Percentiles rank a stretch among this genome's conserved stretches.
These are phyloP conservation scores for Hordeum vulgare DNA, from an alignment of 176 grass and related monocot species.

Conservation along the genomic window MorexV3_pseudomolecules_assembly NC_058522.1:538586289-538586788, in stretches of 20 bases:
- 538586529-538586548: conserved; percentile 10
- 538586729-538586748: background rate
- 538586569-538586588: background rate
- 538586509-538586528: background rate
- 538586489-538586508: background rate
- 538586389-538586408: conserved; percentile 86
- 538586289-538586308: conserved; percentile 96
- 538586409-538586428: conserved; percentile 68
- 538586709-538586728: conserved; percentile 16
- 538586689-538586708: conserved; percentile 22
- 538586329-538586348: conserved; percentile 95
- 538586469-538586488: background rate
- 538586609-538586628: conserved; percentile 5
- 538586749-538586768: background rate
- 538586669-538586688: conserved; percentile 20
- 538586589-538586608: conserved; percentile 1
- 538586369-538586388: conserved; percentile 89
- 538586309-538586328: conserved; percentile 85
- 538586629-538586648: background rate
- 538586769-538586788: background rate
- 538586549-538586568: background rate
- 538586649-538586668: conserved; percentile 15
- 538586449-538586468: background rate
- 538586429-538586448: conserved; percentile 32
- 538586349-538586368: conserved; percentile 96